Evolutionary conservation across 805 yeast genomes (phyloP), one percentile per base, ranked within the genome.

Genomic region (Candida qinlingensis): DNA sequence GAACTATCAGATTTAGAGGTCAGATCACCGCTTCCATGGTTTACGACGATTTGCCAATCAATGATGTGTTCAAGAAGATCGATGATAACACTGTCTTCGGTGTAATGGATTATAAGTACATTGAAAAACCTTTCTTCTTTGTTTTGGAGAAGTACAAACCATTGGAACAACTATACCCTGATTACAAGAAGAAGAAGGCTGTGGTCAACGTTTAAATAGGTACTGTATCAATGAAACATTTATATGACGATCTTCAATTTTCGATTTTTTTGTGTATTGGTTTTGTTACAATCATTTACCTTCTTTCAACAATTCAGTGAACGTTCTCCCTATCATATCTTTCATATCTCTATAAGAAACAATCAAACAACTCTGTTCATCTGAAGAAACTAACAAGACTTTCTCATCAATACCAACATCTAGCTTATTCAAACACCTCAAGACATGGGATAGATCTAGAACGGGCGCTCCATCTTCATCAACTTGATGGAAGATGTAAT

Each of bases 371-470:
- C 80, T 84, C 70, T 82, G 83, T 62, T 89, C 96, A 64, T 91
- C 96, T 9, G 85, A 78, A 34, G 94, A 83, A 1, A 89, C 88
- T 45, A 94, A 74, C 63, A 91, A 70, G 12, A 94, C 67, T 55
- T 79, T 81, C 66, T 94, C 99, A 45, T 87, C 90, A 34, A 85
- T 76, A 1, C 97, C 98, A 6, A 92, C 95, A 62, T 94, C 99
- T 54, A 94, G 71, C 66, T 92, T 94, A 68, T 92, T 92, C 59
- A 94, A 70, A 58, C 85, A 79, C 44, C 80, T 72, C 51, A 94
- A 69, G 6, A 90, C 91, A 63, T 89, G 89, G 1, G 90, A 83
- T 57, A 94, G 71, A 65, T 94, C 97, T 49, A 89, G 69, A 2
- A 82, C 78, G 3, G 96, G 90, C 57, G 76, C 76, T 11, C 96